Evolutionary conservation across 352 stramenopile species (phyloP).

Genomic region (Phytopythium helicoides): DNA sequence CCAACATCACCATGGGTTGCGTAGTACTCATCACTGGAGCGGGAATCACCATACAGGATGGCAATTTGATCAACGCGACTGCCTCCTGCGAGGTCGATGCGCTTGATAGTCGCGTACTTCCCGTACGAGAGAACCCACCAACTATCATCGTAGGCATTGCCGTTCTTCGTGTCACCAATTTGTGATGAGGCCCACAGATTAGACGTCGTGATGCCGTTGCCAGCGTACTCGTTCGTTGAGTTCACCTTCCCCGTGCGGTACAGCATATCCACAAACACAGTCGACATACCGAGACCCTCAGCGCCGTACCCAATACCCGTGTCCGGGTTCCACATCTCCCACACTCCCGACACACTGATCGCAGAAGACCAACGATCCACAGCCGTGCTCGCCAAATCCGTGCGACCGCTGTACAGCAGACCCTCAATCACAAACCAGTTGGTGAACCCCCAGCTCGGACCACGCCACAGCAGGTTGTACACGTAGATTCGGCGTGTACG

Average conservation of each 20-base stretch:
- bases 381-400: constrained; percentile 11
- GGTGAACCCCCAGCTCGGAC: constrained; percentile 17
- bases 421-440: constrained; percentile 22
- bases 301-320: constrained; percentile 17
- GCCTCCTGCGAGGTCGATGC: constrained; percentile 15
- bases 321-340: constrained; percentile 22
- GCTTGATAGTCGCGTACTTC: constrained; percentile 19
- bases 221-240: constrained; percentile 15
- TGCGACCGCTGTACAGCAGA: constrained; percentile 12
- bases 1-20: constrained; percentile 13
- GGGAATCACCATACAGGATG: constrained; percentile 15
- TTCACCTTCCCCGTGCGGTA: constrained; percentile 15
- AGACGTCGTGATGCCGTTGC: constrained; percentile 13
- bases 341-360: constrained; percentile 14
- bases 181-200: constrained; percentile 10
- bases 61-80: constrained; percentile 16
- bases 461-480: constrained; percentile 21
- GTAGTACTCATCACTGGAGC: constrained; percentile 16
- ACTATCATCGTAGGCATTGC: constrained; percentile 16
- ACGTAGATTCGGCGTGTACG: constrained; percentile 18
- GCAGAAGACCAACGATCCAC: constrained; percentile 15
- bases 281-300: constrained; percentile 16
- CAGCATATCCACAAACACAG: constrained; percentile 14
- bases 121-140: constrained; percentile 19
- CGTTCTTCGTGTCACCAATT: constrained; percentile 7